Evolutionary conservation across 495 filamentous ascomycete genomes (phyloP).

Genomic region (Hypoxylon lenormandii): DNA sequence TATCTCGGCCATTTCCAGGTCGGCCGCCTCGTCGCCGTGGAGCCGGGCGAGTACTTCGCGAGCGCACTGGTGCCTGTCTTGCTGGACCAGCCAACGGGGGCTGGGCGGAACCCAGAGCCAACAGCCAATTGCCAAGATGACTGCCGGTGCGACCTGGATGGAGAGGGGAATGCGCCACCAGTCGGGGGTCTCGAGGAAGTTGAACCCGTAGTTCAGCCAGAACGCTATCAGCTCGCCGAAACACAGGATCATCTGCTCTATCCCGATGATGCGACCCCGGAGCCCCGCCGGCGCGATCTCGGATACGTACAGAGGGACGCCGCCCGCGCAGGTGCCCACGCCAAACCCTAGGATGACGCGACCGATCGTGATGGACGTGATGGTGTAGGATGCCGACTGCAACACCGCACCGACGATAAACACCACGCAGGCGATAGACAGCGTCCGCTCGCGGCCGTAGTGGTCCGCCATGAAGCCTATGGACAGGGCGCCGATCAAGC

Average conservation of each 20-base stretch:
- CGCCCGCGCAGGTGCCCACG: constrained; percentile 66
- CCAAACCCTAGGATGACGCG: constrained; percentile 65
- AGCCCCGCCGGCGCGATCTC: constrained; percentile 65
- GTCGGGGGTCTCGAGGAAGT: constrained; percentile 44
- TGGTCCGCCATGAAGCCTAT: constrained; percentile 64
- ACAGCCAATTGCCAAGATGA: constrained; percentile 59
- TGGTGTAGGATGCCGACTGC: constrained; percentile 60
- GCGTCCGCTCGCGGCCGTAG: constrained; percentile 62
- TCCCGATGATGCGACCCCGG: constrained; percentile 58
- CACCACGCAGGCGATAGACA: constrained; percentile 62
- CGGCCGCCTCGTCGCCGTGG: constrained; percentile 56
- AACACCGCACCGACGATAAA: constrained; percentile 62
- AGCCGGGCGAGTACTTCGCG: constrained; percentile 61
- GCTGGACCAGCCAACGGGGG: constrained; percentile 67
- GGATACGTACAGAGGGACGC: constrained; percentile 59
- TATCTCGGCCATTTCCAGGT: constrained; percentile 63
- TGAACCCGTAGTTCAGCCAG: constrained; percentile 65
- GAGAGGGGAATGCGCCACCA: constrained; percentile 69
- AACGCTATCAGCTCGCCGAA: constrained; percentile 62
- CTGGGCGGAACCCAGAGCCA: constrained; percentile 65
- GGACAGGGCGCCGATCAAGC: constrained; percentile 59
- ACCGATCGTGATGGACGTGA: constrained; percentile 64
- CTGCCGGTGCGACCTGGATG: constrained; percentile 59
- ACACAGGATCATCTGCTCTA: constrained; percentile 65
- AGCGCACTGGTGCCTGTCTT: constrained; percentile 58